Evolutionary conservation across 257 asterid species (phyloP), one percentile per base, ranked within the genome.

Genomic region (Dorcoceras hygrometricum): DNA sequence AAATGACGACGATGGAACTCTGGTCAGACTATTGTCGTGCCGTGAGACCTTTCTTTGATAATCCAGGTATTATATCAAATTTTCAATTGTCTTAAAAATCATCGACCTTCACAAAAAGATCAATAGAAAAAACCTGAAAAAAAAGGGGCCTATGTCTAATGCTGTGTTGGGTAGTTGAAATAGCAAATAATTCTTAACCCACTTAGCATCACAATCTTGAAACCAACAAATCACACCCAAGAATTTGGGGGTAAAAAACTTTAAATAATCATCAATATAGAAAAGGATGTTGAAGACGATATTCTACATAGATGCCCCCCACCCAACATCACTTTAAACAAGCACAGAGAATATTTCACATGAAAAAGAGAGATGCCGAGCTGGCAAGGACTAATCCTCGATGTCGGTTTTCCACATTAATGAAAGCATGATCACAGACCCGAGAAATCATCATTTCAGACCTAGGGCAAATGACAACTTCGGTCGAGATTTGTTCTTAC

Each of bases 401-500:
- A 18, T 46, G 54, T 16, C 54, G 1, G 5, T 2, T 18, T 16
- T 46, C 18, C 54, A 18, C 54, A 46, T 18, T 46, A 46, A 8
- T 46, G 54, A 46, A 46, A 46, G n/a, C 25, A 24, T 23, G 46
- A 39, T 48, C 19, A 9, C 18, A 9, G 34, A 24, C 59, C 8
- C 67, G 18, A 34, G 28, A 12, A 39, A 18, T 51, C 34, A 25
- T 86, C 80, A 90, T 81, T 94, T 94, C 73, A 90, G 67, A 54
- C 93, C 78, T 5, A 94, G 62, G 57, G 91, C 96, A 71, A 94
- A 94, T 0, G 99, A 89, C 70, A 91, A 26, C 82, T 91, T 94
- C 0, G 99, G 99, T 50, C 99, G 87, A 23, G 98, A 87, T 51
- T 94, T 94, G 75, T 94, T 89, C 94, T 94, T 94, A 55, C 99